Evolutionary conservation across 1,139 yeast genomes (phyloP).

Genomic region (Nakaseomyces bracarensis): DNA sequence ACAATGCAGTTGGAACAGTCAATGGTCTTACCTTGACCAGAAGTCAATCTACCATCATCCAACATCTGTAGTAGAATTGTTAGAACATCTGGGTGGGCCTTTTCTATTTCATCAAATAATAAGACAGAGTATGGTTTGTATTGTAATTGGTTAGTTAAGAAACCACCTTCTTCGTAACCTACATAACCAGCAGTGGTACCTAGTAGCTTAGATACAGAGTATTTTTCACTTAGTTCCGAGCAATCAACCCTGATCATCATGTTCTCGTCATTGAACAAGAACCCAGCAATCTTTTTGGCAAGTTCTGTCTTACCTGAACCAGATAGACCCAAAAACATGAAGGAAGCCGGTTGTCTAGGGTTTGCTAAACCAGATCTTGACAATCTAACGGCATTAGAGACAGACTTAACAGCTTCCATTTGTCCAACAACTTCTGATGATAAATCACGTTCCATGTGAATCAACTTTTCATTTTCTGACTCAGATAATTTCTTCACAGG

Average conservation of each 20-base stretch:
- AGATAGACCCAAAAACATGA: constrained; percentile 86
- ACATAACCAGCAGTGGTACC: constrained; percentile 99
- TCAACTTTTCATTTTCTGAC: constrained; percentile 88
- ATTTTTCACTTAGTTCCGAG: constrained; percentile 90
- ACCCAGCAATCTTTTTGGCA: constrained; percentile 93
- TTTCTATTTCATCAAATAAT: constrained; percentile 92
- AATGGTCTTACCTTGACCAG: constrained; percentile 87
- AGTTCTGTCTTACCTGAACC: constrained; percentile 98
- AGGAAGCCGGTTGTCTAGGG: constrained; percentile 94
- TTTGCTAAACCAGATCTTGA: constrained; percentile 93
- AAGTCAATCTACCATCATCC: constrained; percentile 94
- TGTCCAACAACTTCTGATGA: constrained; percentile 89
- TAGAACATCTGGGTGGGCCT: constrained; percentile 98
- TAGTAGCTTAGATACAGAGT: constrained; percentile 86
- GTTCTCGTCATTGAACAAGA: constrained; percentile 88
- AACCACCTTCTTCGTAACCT: constrained; percentile 97
- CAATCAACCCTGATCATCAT: constrained; percentile 97
- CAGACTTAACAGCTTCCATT: constrained; percentile 91
- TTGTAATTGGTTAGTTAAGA: constrained; percentile 81
- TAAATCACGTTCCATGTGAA: constrained; percentile 86
- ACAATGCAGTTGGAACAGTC: constrained; percentile 88
- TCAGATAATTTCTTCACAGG: constrained; percentile 96
- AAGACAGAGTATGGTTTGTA: constrained; percentile 93
- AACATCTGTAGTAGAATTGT: constrained; percentile 83
- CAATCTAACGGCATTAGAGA: constrained; percentile 86